A percentile compares a stretch with the other conserved stretches of the same genome.
Conservation (phyloP, 2,329 filamentous ascomycete species). For the Ilyonectria destructans region DNA sequence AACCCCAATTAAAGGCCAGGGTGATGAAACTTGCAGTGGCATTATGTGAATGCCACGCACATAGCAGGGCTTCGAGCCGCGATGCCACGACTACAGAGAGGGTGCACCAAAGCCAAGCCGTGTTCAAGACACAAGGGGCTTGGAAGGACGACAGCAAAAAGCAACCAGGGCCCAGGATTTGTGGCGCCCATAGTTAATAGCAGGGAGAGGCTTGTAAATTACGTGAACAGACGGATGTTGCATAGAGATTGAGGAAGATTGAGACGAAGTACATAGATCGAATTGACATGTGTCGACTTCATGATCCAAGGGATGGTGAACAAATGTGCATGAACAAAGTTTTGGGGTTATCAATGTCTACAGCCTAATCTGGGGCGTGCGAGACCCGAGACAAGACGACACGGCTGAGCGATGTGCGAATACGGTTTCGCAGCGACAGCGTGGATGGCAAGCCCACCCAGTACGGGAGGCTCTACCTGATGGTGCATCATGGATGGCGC, state of each 20-base stretch:
- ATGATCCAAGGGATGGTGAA: not conserved
- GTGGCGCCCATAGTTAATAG: not conserved
- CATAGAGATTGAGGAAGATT: not conserved
- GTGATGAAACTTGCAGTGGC: not conserved
- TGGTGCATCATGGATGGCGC: not conserved
- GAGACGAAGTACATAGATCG: not conserved
- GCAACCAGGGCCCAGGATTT: not conserved
- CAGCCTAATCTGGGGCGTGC: not conserved
- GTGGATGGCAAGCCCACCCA: not conserved
- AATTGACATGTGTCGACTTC: not conserved
- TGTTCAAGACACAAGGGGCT: not conserved
- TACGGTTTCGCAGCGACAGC: not conserved
- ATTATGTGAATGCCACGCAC: not conserved
- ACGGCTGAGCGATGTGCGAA: not conserved
- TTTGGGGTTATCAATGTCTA: too few species aligned
- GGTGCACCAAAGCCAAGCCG: not conserved
- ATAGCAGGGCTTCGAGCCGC: not conserved
- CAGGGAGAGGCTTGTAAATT: not conserved
- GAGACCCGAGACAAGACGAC: not conserved
- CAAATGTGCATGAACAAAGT: not conserved
- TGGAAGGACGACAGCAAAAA: not conserved
- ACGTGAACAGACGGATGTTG: not conserved
- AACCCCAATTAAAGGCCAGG: not conserved
- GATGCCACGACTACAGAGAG: not conserved
- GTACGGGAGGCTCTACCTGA: not conserved